phyloP scores from a whole-genome alignment of 2,329 filamentous ascomycete genomes.

The Monosporascus sp. region DNA sequence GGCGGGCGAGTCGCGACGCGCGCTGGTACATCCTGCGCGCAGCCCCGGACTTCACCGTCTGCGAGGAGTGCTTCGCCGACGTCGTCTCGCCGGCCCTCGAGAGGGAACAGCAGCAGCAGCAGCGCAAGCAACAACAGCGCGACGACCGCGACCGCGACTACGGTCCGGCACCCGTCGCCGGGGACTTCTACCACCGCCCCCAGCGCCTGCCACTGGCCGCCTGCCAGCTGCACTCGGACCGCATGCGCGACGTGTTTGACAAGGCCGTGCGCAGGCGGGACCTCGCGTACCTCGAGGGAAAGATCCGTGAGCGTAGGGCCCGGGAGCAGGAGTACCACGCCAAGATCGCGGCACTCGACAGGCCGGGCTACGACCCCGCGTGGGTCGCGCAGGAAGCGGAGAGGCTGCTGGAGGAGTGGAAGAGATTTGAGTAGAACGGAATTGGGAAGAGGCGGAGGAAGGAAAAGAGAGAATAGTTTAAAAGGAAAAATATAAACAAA shows the following conservation, averaged over 20 bases:
- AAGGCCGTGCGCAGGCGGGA: constrained; percentile 64
- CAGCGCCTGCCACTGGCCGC: constrained; percentile 49
- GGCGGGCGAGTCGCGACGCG: constrained; percentile 55
- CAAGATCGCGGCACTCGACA: constrained; percentile 41
- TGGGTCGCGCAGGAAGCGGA: constrained; percentile 40
- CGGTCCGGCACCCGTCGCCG: constrained; percentile 46
- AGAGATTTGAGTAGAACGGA: constrained; percentile 27
- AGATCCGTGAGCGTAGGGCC: constrained; percentile 53
- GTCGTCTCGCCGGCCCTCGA: constrained; percentile 59
- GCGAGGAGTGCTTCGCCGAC: constrained; percentile 79
- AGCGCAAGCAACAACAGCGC: constrained; percentile 40
- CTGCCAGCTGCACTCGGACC: constrained; percentile 76
- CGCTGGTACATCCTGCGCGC: constrained; percentile 75
- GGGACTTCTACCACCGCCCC: constrained; percentile 59
- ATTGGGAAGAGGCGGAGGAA: constrained; percentile 37
- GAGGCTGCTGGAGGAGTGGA: constrained; percentile 51
- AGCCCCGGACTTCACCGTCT: constrained; percentile 75
- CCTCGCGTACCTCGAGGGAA: constrained; percentile 53
- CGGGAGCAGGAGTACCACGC: constrained; percentile 56
- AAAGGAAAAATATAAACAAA: too few species aligned
- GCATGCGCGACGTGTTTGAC: constrained; percentile 71
- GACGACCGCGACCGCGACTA: constrained; percentile 39
- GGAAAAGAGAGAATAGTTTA: background rate
- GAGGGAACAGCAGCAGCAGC: constrained; percentile 9
- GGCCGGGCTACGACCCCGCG: constrained; percentile 23